Evolutionary conservation across 371 early-diverging fungal species (phyloP), one percentile per base, ranked within the genome.

Genomic region (Choanephora cucurbitarum): DNA sequence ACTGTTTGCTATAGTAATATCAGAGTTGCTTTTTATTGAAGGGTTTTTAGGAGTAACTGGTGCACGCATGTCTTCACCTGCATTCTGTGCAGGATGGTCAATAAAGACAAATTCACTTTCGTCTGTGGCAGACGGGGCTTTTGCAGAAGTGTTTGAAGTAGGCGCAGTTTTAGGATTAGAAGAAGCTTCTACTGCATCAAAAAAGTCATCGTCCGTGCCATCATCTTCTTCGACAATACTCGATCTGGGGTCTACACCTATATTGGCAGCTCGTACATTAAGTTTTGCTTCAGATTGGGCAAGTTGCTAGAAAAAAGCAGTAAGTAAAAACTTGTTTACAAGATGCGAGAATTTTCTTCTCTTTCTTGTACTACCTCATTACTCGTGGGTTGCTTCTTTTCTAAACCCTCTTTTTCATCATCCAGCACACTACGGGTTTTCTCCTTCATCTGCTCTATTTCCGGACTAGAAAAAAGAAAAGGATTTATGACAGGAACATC

Each of bases 31-130:
- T 28, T 5, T 28, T 3, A 28, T 28, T 7, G 7, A 28, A 28
- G 28, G 28, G 5, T 22, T 24, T 43, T 32, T 22, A n/a, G 22
- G 17, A 18, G 21, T 31, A 46, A 34, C 53, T 19, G 18, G 40
- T 44, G 21, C 33, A 32, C 31, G 23, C 0, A 48, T 17, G 11
- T 48, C 49, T 19, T 33, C 34, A 18, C 17, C 31, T 19, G 31
- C 34, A 7, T 33, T 34, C n/a, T 15, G 15, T 33, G 49, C 14
- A 47, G 65, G 65, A 19, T 56, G 65, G 14, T 65, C 60, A 45
- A 65, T 60, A 50, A 65, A 55, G 11, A 65, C 57, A 52, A 65
- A 65, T 40, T 60, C 65, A 44, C 31, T 48, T 18, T 60, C 65
- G 3, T 59, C 65, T 18, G 46, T 28, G 28, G 28, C 41, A 33